phyloP scores from a whole-genome alignment of 2,329 filamentous ascomycete genomes.

The Penicillium sp. region DNA sequence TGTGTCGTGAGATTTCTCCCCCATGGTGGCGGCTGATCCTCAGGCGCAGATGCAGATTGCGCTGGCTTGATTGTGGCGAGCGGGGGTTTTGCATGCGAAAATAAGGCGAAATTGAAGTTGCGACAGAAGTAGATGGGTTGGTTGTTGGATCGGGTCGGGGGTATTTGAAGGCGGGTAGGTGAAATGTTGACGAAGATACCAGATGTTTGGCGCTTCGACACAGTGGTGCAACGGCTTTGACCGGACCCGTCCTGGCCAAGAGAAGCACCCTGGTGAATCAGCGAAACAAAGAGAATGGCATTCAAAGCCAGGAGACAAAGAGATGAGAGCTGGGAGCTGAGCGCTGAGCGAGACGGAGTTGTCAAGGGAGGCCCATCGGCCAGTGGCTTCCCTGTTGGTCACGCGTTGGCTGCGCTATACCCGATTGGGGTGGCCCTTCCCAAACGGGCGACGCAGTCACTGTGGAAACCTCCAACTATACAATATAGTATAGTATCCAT shows the following conservation, averaged over 20 bases:
- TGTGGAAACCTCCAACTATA: neutral
- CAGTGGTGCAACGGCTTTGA: slow-evolving; percentile 7
- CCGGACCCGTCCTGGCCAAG: neutral
- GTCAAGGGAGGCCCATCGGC: neutral
- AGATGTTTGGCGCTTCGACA: slow-evolving; percentile 16
- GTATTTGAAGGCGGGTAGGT: slow-evolving; percentile 10
- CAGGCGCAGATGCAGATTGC: slow-evolving; percentile 19
- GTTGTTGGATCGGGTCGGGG: neutral
- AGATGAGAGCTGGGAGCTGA: neutral
- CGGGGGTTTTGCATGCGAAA: slow-evolving; percentile 17
- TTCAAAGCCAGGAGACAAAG: slow-evolving; percentile 7
- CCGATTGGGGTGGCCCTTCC: slow-evolving; percentile 21
- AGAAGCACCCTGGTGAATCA: slow-evolving; percentile 6
- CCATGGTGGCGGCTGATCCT: slow-evolving; percentile 23
- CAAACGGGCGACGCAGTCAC: neutral
- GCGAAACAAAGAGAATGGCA: slow-evolving; percentile 17
- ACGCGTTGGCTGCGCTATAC: slow-evolving; percentile 45
- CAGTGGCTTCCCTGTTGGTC: slow-evolving; percentile 33
- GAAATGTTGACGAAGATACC: neutral
- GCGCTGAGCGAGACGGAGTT: neutral
- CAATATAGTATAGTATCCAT: too few relatives aligned
- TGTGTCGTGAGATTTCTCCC: slow-evolving; percentile 22
- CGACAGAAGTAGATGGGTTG: neutral
- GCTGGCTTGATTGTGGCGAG: slow-evolving; percentile 4
- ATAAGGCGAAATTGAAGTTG: neutral